These are phyloP conservation scores for Coemansia sp. DNA, from an alignment of 192 early-diverging fungal species.

Conservation along the genomic window DNA sequence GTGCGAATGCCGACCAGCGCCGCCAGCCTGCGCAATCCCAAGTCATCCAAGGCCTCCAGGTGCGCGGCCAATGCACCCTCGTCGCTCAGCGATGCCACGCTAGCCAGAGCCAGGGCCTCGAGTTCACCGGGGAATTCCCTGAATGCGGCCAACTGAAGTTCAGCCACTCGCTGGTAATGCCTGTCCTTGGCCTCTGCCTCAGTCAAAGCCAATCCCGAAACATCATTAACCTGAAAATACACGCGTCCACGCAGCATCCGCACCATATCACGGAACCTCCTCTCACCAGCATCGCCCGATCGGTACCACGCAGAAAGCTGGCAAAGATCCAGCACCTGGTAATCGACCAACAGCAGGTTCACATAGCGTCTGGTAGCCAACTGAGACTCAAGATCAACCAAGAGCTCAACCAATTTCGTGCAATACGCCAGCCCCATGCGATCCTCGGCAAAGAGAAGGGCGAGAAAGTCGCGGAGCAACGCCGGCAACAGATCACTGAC, in stretches of 20 bases:
- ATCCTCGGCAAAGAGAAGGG: not conserved
- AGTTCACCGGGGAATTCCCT: constrained; percentile 63
- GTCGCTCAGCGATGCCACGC: constrained; percentile 63
- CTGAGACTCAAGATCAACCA: constrained; percentile 86
- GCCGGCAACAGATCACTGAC: constrained; percentile 59
- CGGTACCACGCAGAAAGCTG: constrained; percentile 7
- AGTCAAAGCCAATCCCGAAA: constrained; percentile 73
- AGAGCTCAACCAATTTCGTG: constrained; percentile 76
- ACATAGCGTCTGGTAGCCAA: constrained; percentile 90
- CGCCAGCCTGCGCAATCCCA: constrained; percentile 60
- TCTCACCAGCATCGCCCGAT: constrained; percentile 42
- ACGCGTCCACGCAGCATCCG: constrained; percentile 59
- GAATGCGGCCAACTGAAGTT: constrained; percentile 77
- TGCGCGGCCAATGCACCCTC: constrained; percentile 43
- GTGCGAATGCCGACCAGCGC: constrained; percentile 64
- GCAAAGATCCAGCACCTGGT: constrained; percentile 60
- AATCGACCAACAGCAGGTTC: constrained; percentile 76
- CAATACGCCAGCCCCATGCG: constrained; percentile 52
- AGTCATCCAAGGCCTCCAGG: constrained; percentile 54
- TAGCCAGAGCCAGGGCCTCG: constrained; percentile 71
- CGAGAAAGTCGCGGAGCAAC: constrained; percentile 66
- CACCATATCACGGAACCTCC: constrained; percentile 67
- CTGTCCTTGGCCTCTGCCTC: constrained; percentile 61
- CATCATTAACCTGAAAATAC: constrained; percentile 76
- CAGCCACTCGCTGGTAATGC: constrained; percentile 61